Base-by-base conservation (phyloP, 768 basidiomycete species). In the Auricularia sp. region DNA sequence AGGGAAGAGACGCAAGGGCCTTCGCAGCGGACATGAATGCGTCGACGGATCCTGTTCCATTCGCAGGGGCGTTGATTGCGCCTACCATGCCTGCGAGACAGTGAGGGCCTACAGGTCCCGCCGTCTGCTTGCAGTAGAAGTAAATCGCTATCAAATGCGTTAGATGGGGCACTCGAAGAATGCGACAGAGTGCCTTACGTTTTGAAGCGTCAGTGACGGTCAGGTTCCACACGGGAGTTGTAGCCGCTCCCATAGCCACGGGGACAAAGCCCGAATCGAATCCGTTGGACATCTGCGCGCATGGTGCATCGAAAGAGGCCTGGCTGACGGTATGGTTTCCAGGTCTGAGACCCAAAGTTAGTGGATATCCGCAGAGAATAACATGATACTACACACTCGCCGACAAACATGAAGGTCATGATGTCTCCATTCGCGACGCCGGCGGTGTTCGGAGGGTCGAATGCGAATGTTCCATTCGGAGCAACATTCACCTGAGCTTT, bases 181-280 rank as follows among this genome's bases (percentile, higher is more conserved):
- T 29, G 29, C 29, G 29, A 29, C 29, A 29, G 29, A 29, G 29
- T 29, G 6, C 73, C 81, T 68, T 64, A 83, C 83, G 83, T 64
- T 72, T 74, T 3, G 73, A 64, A 66, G 75, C 78, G 67, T 85
- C 70, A 0, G 81, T 81, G 66, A 86, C 77, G 2, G 83, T 86
- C 61, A 85, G 63, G 66, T 83, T 82, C 76, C 77, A 86, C 59
- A 73, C 70, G 0, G 81, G 81, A 21, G 73, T 63, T 0, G 68
- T 45, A 21, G 66, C 66, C 4, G 72, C 70, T 7, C 63, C 66
- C 11, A 54, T n/a, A 35, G 80, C 76, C 44, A 83, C 72, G 61
- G 68, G 72, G 56, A 85, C 75, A 75, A 75, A 83, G 24, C 83
- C 83, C n/a, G 84, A 84, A 73, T 83, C 81, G 64, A 84, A 85